phyloP scores from a whole-genome alignment of 2,329 filamentous ascomycete genomes.

The Aspergillus alliaceus region DNA sequence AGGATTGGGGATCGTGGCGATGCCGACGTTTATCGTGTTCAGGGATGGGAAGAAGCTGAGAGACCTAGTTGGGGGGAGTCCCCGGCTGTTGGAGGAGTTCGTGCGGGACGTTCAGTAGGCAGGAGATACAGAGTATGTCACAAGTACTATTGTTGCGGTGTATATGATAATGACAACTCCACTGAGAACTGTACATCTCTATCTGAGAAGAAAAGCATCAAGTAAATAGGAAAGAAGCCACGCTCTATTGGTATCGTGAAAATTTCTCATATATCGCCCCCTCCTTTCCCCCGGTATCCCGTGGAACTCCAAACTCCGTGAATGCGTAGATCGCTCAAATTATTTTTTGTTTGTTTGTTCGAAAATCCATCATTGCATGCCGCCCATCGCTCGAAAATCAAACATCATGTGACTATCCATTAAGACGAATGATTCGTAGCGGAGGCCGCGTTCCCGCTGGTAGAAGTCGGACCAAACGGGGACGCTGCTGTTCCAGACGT shows the following conservation, averaged over 20 bases:
- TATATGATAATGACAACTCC: no score
- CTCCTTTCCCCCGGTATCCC: no score
- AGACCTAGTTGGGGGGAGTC: neutral
- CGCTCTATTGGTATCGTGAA: neutral
- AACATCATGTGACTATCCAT: constrained; percentile 27
- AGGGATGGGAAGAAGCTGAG: neutral
- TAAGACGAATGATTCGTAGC: constrained; percentile 32
- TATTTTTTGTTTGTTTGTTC: neutral
- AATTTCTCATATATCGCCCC: no score
- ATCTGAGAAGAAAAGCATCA: no score
- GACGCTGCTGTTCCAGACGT: constrained; percentile 22
- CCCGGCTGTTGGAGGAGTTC: neutral
- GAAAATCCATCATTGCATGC: neutral
- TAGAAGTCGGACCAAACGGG: constrained; percentile 4
- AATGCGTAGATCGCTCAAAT: neutral
- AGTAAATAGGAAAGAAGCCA: neutral
- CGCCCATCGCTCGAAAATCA: constrained; percentile 12
- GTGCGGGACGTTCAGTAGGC: neutral
- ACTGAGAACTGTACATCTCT: neutral
- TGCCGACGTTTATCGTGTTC: neutral
- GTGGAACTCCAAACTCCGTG: neutral
- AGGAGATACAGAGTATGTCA: no score
- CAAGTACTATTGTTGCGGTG: no score
- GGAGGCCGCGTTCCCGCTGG: constrained; percentile 18
- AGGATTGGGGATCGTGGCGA: neutral